Evolutionary conservation across 345 rosid genomes (phyloP).

Genomic region (Eucalyptus tenuipes): DNA sequence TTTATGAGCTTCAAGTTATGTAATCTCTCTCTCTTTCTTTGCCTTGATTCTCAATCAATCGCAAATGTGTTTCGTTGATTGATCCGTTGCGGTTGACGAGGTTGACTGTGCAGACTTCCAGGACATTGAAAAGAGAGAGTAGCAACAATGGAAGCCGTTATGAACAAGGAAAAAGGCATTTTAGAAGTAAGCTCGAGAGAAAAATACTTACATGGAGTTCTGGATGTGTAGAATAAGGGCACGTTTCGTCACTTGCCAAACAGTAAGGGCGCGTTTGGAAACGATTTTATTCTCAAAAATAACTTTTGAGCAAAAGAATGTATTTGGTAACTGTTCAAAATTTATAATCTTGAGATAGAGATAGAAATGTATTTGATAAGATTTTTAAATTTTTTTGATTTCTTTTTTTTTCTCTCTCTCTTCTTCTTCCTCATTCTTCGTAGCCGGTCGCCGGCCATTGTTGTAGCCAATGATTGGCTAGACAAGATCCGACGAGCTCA

Average conservation of each 20-base stretch:
- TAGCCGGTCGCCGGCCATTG: no score
- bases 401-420: no score
- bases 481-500: accelerated
- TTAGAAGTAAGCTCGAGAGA: not conserved
- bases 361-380: no score
- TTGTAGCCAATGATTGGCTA: accelerated
- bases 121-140: not conserved
- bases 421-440: no score
- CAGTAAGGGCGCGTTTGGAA: accelerated
- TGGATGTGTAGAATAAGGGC: not conserved
- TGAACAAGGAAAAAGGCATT: not conserved
- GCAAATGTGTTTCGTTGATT: not conserved
- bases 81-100: not conserved
- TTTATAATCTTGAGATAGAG: accelerated
- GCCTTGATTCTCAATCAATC: not conserved
- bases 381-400: no score
- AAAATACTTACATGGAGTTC: not conserved
- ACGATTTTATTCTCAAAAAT: accelerated
- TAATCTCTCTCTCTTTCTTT: not conserved
- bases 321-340: accelerated
- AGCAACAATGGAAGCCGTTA: not conserved
- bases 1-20: not conserved
- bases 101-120: not conserved
- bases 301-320: accelerated
- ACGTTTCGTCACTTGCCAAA: no score